These are phyloP conservation scores for Metschnikowia cubensis DNA, from an alignment of 805 yeast species.

Conservation along the genomic window DNA sequence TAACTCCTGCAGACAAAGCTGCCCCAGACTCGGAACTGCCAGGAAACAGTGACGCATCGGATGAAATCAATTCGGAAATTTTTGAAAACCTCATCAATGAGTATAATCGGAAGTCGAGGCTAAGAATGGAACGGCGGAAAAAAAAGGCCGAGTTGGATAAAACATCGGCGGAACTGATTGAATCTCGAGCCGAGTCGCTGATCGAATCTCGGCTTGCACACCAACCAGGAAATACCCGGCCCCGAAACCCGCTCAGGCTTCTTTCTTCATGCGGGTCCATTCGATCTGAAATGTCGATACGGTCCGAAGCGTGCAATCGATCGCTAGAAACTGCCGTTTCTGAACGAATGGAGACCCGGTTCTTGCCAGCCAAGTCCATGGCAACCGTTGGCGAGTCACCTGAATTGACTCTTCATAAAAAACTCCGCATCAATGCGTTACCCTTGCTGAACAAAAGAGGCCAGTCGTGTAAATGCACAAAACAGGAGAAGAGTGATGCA, in stretches of 20 bases:
- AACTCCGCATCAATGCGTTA: constrained; percentile 36
- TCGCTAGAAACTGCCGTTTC: neutral
- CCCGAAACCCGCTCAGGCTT: constrained; percentile 23
- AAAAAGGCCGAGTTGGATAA: neutral
- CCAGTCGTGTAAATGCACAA: neutral
- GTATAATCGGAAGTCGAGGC: neutral
- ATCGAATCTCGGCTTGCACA: too few species aligned
- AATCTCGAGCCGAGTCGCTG: too few species aligned
- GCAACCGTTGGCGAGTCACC: constrained; percentile 37
- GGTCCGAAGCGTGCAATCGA: neutral
- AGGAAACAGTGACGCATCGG: neutral
- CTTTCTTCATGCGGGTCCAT: constrained; percentile 21
- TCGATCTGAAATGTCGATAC: neutral
- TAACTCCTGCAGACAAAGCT: too few species aligned
- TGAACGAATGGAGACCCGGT: constrained; percentile 2
- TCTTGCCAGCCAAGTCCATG: constrained; percentile 25
- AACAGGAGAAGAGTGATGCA: neutral
- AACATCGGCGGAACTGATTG: too few species aligned
- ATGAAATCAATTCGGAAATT: neutral
- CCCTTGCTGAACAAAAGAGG: constrained; percentile 7
- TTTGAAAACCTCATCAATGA: neutral
- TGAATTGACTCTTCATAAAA: constrained; percentile 38
- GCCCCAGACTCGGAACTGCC: too few species aligned
- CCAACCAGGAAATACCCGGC: neutral
- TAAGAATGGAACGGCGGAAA: neutral